A percentile compares a stretch with the other conserved stretches of the same genome.
These are phyloP conservation scores for Dictyostelium firmibasis DNA, from an alignment of 78 protist genomes.

Conservation along the genomic window DNA sequence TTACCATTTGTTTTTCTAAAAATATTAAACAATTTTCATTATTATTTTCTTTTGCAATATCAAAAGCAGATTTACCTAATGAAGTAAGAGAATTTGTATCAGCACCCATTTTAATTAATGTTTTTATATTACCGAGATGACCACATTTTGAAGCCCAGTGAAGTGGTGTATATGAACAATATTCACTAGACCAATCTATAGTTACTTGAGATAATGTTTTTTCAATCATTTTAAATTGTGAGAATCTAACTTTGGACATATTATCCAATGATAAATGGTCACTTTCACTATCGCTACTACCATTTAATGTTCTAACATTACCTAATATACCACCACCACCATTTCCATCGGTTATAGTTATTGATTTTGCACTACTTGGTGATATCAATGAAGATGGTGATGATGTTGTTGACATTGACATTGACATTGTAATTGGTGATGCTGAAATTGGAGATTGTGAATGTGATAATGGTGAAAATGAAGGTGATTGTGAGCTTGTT, in stretches of 20 bases:
- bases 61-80: not conserved
- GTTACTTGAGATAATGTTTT: constrained; percentile 16
- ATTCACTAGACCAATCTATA: not conserved
- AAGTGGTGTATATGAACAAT: constrained; percentile 18
- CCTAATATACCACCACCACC: not conserved
- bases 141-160: constrained; percentile 39
- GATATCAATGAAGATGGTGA: not conserved
- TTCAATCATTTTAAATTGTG: constrained; percentile 55
- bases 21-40: not conserved
- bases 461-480: not conserved
- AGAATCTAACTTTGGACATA: not conserved
- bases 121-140: not conserved
- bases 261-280: not conserved
- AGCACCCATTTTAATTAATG: constrained; percentile 14
- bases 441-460: not conserved
- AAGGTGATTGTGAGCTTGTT: not conserved
- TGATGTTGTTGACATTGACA: too few relatives aligned
- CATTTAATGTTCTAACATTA: not conserved
- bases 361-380: not conserved
- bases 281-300: not conserved
- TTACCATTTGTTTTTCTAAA: constrained; percentile 28
- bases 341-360: not conserved
- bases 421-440: too few relatives aligned
- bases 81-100: not conserved
- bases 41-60: constrained; percentile 20